phyloP scores from a whole-genome alignment of 2,329 filamentous ascomycete species.

The Sporothrix pallida region DNA sequence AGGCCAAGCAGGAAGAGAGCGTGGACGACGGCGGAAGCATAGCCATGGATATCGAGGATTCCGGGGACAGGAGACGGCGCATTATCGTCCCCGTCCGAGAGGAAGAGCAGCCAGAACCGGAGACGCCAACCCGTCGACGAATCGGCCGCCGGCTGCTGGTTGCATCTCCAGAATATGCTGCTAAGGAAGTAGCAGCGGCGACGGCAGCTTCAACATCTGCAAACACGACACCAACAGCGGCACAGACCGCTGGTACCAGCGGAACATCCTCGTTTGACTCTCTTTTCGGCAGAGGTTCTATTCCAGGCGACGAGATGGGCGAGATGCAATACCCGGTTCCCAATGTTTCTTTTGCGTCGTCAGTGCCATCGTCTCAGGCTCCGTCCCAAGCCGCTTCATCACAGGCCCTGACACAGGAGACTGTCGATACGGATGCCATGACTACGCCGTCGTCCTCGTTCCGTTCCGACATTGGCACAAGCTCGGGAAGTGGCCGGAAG shows the following conservation, averaged over 20 bases:
- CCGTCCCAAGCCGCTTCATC: neutral
- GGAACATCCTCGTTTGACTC: conserved; percentile 12
- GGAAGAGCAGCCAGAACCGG: neutral
- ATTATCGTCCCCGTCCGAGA: conserved; percentile 27
- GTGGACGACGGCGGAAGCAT: neutral
- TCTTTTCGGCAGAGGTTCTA: conserved; percentile 22
- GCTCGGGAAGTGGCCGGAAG: neutral
- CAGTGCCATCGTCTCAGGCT: neutral
- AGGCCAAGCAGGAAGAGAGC: neutral
- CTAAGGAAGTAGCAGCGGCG: conserved; percentile 22
- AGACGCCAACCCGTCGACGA: conserved; percentile 1
- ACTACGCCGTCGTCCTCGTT: conserved; percentile 30
- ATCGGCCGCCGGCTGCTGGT: conserved; percentile 29
- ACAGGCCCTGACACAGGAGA: neutral
- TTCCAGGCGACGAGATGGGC: neutral
- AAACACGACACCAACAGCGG: neutral
- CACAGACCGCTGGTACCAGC: neutral
- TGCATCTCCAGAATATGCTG: conserved; percentile 31
- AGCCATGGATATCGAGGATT: neutral
- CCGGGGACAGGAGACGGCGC: neutral
- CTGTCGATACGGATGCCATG: conserved; percentile 10
- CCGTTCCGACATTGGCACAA: neutral
- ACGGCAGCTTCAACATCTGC: neutral
- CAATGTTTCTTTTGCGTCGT: conserved; percentile 12
- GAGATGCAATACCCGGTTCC: conserved; percentile 7